phyloP scores from a whole-genome alignment of 2,329 filamentous ascomycete genomes.

The Epichloe sibirici region DNA sequence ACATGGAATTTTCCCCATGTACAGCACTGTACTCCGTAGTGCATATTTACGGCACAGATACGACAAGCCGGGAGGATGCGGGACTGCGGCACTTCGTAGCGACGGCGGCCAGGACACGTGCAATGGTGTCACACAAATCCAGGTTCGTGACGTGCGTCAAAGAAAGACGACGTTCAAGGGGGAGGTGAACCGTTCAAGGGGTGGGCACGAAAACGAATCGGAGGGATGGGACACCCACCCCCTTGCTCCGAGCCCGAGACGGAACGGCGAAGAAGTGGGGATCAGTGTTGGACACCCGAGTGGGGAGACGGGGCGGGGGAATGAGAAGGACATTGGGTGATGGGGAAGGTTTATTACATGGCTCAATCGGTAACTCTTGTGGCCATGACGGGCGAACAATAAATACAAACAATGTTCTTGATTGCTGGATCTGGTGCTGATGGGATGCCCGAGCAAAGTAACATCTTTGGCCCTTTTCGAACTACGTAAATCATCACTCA shows the following conservation, averaged over 20 bases:
- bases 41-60: neutral
- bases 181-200: neutral
- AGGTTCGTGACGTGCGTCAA: constrained; percentile 5
- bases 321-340: no score
- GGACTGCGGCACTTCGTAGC: neutral
- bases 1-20: neutral
- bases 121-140: neutral
- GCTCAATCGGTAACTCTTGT: no score
- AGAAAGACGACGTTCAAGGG: constrained; percentile 2
- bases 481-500: neutral
- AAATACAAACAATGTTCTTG: no score
- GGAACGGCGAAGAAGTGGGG: constrained; percentile 8
- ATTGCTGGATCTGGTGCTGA: no score
- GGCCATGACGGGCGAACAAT: no score
- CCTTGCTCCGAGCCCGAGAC: constrained; percentile 8
- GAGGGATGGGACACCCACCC: constrained; percentile 3
- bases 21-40: no score
- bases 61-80: neutral
- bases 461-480: no score
- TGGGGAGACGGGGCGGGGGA: neutral
- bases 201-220: constrained; percentile 16
- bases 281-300: neutral
- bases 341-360: no score
- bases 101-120: constrained; percentile 1
- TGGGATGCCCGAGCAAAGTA: no score